Evolutionary conservation across 768 basidiomycete genomes (phyloP), one percentile per base, ranked within the genome.

Genomic region (Cystofilobasidium macerans): DNA sequence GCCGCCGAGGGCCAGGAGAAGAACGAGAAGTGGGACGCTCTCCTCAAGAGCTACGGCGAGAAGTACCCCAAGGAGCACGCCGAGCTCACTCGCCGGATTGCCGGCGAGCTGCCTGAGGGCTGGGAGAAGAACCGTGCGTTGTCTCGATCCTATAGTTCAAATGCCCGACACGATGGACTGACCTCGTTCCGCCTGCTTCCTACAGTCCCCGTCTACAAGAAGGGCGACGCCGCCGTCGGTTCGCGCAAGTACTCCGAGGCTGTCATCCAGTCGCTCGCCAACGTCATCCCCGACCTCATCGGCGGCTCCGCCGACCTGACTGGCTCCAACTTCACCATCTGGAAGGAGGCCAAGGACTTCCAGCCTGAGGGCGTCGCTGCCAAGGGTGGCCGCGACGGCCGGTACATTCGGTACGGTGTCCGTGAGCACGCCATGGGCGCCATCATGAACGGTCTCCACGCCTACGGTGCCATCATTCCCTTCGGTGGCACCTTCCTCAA

Each of bases 371-470:
- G 81, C 78, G 32, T 54, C 51, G 92, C 89, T 24, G 84, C 84
- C 36, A 81, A 94, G 51, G 93, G 93, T 66, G 81, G 76, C 67
- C 94, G 91, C 77, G 78, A 84, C 64, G 93, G 93, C 61, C 87
- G 85, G 56, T 95, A 97, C 76, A 84, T 97, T 75, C 87, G 92
- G 63, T 97, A 87, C 79, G 93, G 93, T 83, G 91, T 97, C 65
- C 88, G 93, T 77, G 93, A 97, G 77, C 93, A 97, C 77, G 93
- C 81, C 71, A 97, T 95, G 92, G 88, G 87, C 72, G 93, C 92
- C 62, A 91, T 97, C 72, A 89, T 86, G 70, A 95, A 95, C 76
- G 92, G 92, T 75, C 76, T 93, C 69, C 76, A 80, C 69, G 92
- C 91, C 2, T 97, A 95, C 77, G 92, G 92, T 68, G 89, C 84